Conservation (phyloP, 2,329 filamentous ascomycete genomes). For the Sclerotinia subarctica region DNA sequence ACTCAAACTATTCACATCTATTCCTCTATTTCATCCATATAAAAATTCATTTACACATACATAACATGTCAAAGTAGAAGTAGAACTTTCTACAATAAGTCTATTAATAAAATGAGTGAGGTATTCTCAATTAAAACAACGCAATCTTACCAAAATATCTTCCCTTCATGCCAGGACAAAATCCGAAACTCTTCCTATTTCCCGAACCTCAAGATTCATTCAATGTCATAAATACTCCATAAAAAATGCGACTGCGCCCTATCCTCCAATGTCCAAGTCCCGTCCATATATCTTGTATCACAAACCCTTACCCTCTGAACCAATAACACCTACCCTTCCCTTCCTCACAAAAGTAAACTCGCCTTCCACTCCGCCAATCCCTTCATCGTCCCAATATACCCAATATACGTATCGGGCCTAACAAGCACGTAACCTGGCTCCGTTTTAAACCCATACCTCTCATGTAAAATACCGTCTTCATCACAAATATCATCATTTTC, state of each 20-base stretch:
- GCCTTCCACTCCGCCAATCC: constrained; percentile 24
- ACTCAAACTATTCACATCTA: neutral
- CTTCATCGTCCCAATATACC: constrained; percentile 29
- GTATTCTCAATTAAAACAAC: neutral
- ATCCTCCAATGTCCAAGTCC: neutral
- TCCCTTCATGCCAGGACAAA: neutral
- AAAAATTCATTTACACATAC: neutral
- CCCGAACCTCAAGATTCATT: neutral
- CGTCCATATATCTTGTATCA: neutral
- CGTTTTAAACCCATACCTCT: constrained; percentile 26
- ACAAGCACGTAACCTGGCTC: constrained; percentile 29
- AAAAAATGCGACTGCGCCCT: too few species aligned
- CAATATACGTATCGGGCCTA: constrained; percentile 31
- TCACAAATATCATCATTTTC: constrained; percentile 21
- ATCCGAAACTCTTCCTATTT: too few species aligned
- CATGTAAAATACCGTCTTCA: constrained; percentile 31
- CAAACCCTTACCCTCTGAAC: neutral
- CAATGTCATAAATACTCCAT: neutral
- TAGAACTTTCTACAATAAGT: neutral
- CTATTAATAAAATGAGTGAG: neutral
- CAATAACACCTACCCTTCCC: neutral
- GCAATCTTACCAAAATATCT: neutral
- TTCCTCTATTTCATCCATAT: neutral
- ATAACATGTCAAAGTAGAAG: neutral
- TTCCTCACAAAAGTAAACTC: constrained; percentile 11